Base-by-base conservation (phyloP, 2,329 filamentous ascomycete species). In the Zasmidium citrigriseum region DNA sequence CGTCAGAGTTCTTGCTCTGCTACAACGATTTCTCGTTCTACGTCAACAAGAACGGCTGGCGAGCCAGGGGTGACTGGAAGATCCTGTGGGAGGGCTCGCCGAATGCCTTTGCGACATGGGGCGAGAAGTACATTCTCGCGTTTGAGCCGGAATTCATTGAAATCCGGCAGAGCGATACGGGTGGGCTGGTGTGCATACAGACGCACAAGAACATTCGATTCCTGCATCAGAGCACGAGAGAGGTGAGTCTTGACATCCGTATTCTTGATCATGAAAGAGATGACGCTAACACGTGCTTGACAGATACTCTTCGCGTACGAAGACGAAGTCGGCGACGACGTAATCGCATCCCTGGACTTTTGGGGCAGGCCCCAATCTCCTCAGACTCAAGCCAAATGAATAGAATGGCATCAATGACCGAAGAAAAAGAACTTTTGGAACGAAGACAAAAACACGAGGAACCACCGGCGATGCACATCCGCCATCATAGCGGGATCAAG, bases 1-100 rank as follows among this genome's bases (percentile, higher is more conserved):
- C 96, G 67, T 93, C 93, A 73, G 95, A 99, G 73, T 99, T 99
- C 81, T 77, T 99, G 67, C 87, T 99, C 64, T 98, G 97, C 76
- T 99, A 99, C 78, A 95, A 91, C 3, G 95, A 99, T 74, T 99
- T 97, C 77, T 96, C 91, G 12, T 99, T 99, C 85, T 99, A 98
- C 71, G 95, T 99, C 72, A 98, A 99, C 77, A 87, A 95, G 69
- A 98, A 99, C 74, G 95, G 95, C 38, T 99, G 95, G 95, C 87
- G 95, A 63, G 93, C 93, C 54, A 85, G 93, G 69, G 92, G 93
- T 4, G 95, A 99, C 75, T 99, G 95, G 95, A 88, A 89, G 69
- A 96, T 99, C 71, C 89, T 93, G 64, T 99, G 95, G 95, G 95
- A 99, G 78, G 95, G 95, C 57, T 90, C 87, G 46, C 95, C 95